Evolutionary conservation across 257 asterid species (phyloP).

Genomic region (Perilla frutescens): DNA sequence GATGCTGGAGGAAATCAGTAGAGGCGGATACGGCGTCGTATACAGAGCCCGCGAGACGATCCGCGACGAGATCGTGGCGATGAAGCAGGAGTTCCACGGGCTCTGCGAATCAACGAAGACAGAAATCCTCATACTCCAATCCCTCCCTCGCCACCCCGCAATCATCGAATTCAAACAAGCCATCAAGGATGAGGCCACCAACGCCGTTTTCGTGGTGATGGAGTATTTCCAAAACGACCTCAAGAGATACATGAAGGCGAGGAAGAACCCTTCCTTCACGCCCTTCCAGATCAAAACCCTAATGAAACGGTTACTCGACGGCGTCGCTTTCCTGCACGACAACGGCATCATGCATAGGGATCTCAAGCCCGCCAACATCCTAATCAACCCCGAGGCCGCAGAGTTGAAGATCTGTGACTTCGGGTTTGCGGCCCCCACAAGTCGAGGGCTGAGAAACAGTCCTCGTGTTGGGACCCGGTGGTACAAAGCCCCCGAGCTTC

Average conservation of each 20-base stretch:
- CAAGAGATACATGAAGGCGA: not conserved
- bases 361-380: slow-evolving; percentile 22
- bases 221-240: not conserved
- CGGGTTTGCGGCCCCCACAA: not conserved
- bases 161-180: not conserved
- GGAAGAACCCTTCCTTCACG: not conserved
- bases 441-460: not conserved
- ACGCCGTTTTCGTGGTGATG: not conserved
- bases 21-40: not conserved
- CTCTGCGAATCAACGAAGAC: not conserved
- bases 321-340: not conserved
- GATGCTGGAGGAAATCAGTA: not conserved
- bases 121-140: not conserved
- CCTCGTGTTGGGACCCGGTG: not conserved
- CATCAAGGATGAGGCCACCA: not conserved
- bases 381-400: not conserved
- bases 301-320: not conserved
- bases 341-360: not conserved
- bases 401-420: not conserved
- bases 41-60: not conserved
- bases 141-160: not conserved
- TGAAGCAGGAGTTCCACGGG: not conserved
- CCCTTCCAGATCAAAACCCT: no score
- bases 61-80: not conserved
- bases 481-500: slow-evolving; percentile 13